A percentile compares a stretch with the other conserved stretches of the same genome.
Evolutionary conservation across 2,329 filamentous ascomycete genomes (phyloP).

Genomic region (Pseudonectria buxi): DNA sequence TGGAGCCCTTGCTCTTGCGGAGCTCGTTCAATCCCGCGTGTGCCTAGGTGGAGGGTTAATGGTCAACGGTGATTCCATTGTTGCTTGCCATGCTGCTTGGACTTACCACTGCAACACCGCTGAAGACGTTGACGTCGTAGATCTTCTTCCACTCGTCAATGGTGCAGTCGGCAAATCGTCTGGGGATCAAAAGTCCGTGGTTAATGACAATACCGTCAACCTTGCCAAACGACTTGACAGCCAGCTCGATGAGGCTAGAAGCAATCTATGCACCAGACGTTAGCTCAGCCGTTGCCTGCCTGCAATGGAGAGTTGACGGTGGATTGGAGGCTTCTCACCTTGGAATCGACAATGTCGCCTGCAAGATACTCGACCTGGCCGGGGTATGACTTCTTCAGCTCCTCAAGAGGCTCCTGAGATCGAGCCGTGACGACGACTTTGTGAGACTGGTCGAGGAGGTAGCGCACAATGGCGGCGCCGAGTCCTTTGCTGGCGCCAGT

Average conservation of each 20-base stretch:
- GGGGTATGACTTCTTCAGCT: constrained; percentile 40
- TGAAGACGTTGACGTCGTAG: constrained; percentile 86
- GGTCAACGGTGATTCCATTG: not conserved
- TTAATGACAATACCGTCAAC: constrained; percentile 84
- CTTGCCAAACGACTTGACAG: constrained; percentile 59
- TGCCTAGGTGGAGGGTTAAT: constrained; percentile 39
- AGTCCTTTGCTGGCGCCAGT: constrained; percentile 58
- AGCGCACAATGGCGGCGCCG: constrained; percentile 45
- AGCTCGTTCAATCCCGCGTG: constrained; percentile 65
- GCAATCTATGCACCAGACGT: constrained; percentile 38
- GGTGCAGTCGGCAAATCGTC: constrained; percentile 62
- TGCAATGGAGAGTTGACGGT: too few relatives aligned
- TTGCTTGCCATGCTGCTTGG: constrained; percentile 4
- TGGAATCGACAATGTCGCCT: constrained; percentile 48
- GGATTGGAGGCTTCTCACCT: constrained; percentile 32
- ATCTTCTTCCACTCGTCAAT: constrained; percentile 65
- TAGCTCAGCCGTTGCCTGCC: too few relatives aligned
- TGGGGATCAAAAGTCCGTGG: constrained; percentile 74
- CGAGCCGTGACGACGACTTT: constrained; percentile 52
- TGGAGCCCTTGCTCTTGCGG: constrained; percentile 59
- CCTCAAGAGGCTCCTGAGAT: constrained; percentile 38
- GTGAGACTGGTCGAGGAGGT: constrained; percentile 44
- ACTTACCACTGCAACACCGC: constrained; percentile 67
- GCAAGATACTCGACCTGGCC: constrained; percentile 49
- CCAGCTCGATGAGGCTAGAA: constrained; percentile 55